These are phyloP conservation scores for Athelia psychrophila DNA, from an alignment of 1,284 basidiomycete species.

Conservation along the genomic window DNA sequence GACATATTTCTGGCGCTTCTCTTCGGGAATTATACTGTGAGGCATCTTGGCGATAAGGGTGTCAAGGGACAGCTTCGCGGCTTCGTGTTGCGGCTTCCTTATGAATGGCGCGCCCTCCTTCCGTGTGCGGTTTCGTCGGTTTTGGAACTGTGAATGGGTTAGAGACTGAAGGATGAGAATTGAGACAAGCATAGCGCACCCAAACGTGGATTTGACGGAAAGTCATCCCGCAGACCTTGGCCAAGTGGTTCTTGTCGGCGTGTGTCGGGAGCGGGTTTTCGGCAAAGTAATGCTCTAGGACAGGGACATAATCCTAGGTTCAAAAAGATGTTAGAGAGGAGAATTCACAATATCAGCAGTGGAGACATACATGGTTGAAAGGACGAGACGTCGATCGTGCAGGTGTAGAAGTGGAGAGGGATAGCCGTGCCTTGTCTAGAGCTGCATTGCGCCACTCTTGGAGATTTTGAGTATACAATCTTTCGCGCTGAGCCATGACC, in stretches of 20 bases:
- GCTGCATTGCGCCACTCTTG: no score
- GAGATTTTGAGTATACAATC: no score
- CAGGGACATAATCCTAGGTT: constrained; percentile 41
- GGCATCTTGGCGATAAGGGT: constrained; percentile 20
- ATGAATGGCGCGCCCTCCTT: constrained; percentile 18
- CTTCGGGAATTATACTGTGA: constrained; percentile 16
- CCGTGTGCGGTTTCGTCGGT: constrained; percentile 37
- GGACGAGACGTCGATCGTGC: no score
- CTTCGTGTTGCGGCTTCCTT: constrained; percentile 10
- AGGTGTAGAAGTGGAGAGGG: no score
- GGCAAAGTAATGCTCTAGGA: constrained; percentile 49
- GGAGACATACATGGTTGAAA: no score
- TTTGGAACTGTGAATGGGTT: constrained; percentile 37
- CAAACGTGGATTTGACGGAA: constrained; percentile 57
- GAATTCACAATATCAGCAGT: no score
- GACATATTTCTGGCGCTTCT: constrained; percentile 7
- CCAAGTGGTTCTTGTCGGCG: constrained; percentile 40
- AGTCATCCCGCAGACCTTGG: constrained; percentile 43
- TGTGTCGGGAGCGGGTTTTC: constrained; percentile 47
- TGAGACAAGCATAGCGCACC: constrained; percentile 29
- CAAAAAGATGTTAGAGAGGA: neutral
- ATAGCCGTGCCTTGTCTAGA: no score
- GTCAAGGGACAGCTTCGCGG: constrained; percentile 15
- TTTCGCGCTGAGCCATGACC: no score
- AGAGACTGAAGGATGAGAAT: neutral